A percentile compares a stretch with the other conserved stretches of the same genome.
These are phyloP conservation scores for Pleurotus cornucopiae DNA, from an alignment of 768 basidiomycete genomes.

Conservation along the genomic window DNA sequence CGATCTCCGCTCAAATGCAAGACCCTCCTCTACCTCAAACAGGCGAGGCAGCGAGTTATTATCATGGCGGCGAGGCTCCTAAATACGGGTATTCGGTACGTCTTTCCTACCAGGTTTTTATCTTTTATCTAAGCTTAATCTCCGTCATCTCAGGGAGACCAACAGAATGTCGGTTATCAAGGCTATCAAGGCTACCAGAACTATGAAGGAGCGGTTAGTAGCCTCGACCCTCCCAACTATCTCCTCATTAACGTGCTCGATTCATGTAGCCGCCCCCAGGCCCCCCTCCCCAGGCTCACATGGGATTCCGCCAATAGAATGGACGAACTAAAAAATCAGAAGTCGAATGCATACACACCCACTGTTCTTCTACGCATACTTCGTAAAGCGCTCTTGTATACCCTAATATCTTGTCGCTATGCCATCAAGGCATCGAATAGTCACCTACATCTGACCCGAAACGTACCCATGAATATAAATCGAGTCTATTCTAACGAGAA, in stretches of 20 bases:
- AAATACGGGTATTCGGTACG: conserved; percentile 4
- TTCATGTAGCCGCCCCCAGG: not conserved
- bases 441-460: too few relatives aligned
- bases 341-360: too few relatives aligned
- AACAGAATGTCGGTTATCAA: not conserved
- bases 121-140: not conserved
- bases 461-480: too few relatives aligned
- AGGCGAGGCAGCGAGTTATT: not conserved
- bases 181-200: not conserved
- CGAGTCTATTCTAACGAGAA: too few relatives aligned
- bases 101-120: not conserved
- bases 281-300: not conserved
- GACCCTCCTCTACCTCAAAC: not conserved
- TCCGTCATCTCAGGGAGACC: not conserved
- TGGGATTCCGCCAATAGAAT: not conserved
- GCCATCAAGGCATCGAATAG: too few relatives aligned
- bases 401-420: too few relatives aligned
- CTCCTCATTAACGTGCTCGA: not conserved
- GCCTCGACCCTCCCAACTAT: not conserved
- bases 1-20: not conserved
- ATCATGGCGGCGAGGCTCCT: not conserved
- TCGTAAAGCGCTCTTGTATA: too few relatives aligned
- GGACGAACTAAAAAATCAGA: too few relatives aligned
- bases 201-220: not conserved
- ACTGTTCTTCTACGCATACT: too few relatives aligned